These are phyloP conservation scores for Erythrobasidium yunnanense DNA, from an alignment of 768 basidiomycete species.

Conservation along the genomic window DNA sequence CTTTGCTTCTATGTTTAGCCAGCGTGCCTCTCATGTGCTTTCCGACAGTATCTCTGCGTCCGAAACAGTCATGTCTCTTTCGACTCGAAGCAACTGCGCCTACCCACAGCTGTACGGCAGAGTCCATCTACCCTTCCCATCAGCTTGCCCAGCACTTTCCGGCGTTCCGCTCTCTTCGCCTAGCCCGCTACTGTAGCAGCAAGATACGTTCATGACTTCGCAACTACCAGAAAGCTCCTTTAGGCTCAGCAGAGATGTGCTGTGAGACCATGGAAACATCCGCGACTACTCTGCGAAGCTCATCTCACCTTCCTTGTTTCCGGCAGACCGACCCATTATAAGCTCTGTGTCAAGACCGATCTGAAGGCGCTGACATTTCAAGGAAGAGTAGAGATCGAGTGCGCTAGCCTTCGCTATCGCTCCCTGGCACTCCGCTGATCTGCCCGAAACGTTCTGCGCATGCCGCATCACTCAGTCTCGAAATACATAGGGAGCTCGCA, in stretches of 20 bases:
- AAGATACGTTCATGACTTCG: no score
- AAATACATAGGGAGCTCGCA: slow-evolving; percentile 52
- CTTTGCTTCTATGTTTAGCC: no score
- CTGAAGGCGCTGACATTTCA: slow-evolving; percentile 63
- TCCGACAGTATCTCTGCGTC: no score
- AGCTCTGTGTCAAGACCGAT: slow-evolving; percentile 56
- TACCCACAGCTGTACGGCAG: no score
- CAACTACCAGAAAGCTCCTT: slow-evolving; percentile 2
- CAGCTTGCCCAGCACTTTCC: no score
- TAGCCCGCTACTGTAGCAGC: no score
- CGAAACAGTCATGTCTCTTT: no score
- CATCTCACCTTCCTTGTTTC: not conserved
- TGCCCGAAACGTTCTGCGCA: not conserved
- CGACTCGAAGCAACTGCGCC: no score
- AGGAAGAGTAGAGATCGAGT: slow-evolving; percentile 66
- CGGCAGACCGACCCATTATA: slow-evolving; percentile 16
- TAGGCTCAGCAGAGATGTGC: slow-evolving; percentile 11
- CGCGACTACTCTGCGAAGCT: no score
- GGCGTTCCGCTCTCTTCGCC: no score
- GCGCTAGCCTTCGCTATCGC: slow-evolving; percentile 36
- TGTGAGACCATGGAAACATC: not conserved
- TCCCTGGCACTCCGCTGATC: not conserved
- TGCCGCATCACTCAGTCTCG: slow-evolving; percentile 48
- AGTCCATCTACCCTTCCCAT: no score
- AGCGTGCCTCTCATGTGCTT: no score